A percentile compares a stretch with the other conserved stretches of the same genome.
phyloP scores from a whole-genome alignment of 768 basidiomycete genomes.

The Mycena rebaudengoi region DNA sequence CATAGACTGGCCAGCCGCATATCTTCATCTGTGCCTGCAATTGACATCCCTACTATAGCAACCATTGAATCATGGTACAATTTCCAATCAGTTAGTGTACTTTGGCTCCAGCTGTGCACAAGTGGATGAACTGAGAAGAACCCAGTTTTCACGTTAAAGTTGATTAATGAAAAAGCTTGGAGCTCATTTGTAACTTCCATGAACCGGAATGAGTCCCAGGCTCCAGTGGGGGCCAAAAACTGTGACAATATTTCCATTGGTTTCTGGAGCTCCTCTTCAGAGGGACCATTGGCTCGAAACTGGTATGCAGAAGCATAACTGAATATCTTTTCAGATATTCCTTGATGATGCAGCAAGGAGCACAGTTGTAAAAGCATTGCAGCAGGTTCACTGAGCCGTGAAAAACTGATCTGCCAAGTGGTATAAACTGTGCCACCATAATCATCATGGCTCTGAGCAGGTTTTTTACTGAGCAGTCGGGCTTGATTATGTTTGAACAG shows the following conservation, averaged over 20 bases:
- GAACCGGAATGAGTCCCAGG: background rate
- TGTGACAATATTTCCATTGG: background rate
- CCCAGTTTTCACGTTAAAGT: background rate
- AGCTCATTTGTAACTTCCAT: background rate
- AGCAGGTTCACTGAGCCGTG: background rate
- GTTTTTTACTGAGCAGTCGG: background rate
- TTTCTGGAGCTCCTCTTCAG: background rate
- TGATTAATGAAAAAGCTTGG: conserved; percentile 1
- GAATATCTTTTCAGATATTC: conserved; percentile 7
- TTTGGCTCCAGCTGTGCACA: background rate
- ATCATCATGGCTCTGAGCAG: conserved; percentile 11
- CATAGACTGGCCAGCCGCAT: background rate
- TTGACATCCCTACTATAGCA: conserved; percentile 1
- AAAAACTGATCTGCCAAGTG: conserved; percentile 17
- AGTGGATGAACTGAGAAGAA: conserved; percentile 2
- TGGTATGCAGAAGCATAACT: background rate
- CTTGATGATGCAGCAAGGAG: background rate
- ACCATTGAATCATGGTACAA: background rate
- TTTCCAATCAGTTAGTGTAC: background rate
- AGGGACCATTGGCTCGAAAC: background rate
- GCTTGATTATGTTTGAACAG: background rate
- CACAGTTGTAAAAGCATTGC: background rate
- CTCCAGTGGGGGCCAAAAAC: background rate
- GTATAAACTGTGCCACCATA: conserved; percentile 11
- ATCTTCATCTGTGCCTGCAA: background rate